Conservation (phyloP, 2,329 filamentous ascomycete species). For the Arthrobotrys megalospora region DNA sequence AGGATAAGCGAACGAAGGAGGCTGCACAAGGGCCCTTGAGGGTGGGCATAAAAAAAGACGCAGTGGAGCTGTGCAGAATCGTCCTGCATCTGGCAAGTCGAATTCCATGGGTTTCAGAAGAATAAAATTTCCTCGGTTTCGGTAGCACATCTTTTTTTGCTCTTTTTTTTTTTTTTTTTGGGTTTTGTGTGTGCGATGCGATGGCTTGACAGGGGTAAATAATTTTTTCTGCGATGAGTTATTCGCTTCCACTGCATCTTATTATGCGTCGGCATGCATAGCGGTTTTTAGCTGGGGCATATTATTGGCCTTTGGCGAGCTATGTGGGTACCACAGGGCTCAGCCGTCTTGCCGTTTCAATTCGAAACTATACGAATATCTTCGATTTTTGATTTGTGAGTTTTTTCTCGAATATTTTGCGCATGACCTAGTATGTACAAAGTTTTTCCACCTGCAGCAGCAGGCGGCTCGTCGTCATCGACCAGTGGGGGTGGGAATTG, state of each 20-base stretch:
- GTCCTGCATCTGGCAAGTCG: slow-evolving; percentile 47
- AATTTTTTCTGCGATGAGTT: slow-evolving; percentile 50
- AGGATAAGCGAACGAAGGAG: slow-evolving; percentile 58
- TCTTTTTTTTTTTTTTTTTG: slow-evolving; percentile 11
- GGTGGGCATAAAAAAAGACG: slow-evolving; percentile 49
- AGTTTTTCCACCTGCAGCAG: slow-evolving; percentile 37
- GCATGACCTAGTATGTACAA: slow-evolving; percentile 48
- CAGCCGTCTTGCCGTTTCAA: slow-evolving; percentile 54
- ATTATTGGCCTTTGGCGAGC: slow-evolving; percentile 46
- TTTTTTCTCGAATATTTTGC: slow-evolving; percentile 22
- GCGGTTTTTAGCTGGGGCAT: slow-evolving; percentile 48
- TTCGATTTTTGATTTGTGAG: slow-evolving; percentile 59
- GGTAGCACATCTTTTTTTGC: slow-evolving; percentile 30
- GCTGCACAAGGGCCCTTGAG: slow-evolving; percentile 42
- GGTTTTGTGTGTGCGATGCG: slow-evolving; percentile 10
- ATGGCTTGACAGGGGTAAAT: slow-evolving; percentile 40
- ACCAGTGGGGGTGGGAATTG: slow-evolving; percentile 32
- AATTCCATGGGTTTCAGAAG: slow-evolving; percentile 45
- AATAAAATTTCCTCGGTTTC: slow-evolving; percentile 45
- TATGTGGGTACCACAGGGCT: slow-evolving; percentile 46
- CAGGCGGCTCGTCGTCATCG: slow-evolving; percentile 41
- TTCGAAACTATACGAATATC: slow-evolving; percentile 46
- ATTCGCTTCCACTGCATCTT: slow-evolving; percentile 35
- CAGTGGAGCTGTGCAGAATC: slow-evolving; percentile 48
- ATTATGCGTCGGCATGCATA: slow-evolving; percentile 45